Evolutionary conservation across 2,329 filamentous ascomycete genomes (phyloP).

Genomic region (Aspergillus melleus): DNA sequence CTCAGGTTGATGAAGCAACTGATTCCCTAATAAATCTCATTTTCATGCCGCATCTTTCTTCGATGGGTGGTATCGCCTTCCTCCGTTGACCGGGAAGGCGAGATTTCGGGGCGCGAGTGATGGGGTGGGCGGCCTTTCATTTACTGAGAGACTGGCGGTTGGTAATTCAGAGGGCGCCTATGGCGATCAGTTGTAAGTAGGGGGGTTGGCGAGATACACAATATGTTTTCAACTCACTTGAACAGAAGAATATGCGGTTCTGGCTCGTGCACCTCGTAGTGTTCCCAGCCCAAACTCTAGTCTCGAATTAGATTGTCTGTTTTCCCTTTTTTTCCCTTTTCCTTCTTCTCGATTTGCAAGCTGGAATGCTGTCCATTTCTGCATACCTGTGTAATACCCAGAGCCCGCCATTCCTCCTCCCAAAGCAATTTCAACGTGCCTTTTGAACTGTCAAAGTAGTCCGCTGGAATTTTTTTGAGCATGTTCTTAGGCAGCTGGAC

Average conservation of each 20-base stretch:
- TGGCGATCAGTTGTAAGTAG: slow-evolving; percentile 19
- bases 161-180: slow-evolving; percentile 82
- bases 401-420: slow-evolving; percentile 97
- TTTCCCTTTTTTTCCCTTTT: too few relatives aligned
- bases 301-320: slow-evolving; percentile 5
- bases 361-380: not conserved
- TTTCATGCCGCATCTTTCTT: slow-evolving; percentile 5
- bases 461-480: slow-evolving; percentile 94
- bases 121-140: not conserved
- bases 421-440: slow-evolving; percentile 94
- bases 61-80: slow-evolving; percentile 1
- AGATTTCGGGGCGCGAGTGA: not conserved
- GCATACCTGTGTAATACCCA: slow-evolving; percentile 92
- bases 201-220: not conserved
- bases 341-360: not conserved
- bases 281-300: slow-evolving; percentile 97
- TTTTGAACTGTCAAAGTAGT: slow-evolving; percentile 85
- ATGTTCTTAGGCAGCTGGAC: slow-evolving; percentile 97
- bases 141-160: slow-evolving; percentile 58
- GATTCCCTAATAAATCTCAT: slow-evolving; percentile 19
- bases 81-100: not conserved
- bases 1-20: slow-evolving; percentile 26
- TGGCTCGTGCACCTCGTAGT: slow-evolving; percentile 98
- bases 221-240: slow-evolving; percentile 69
- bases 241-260: slow-evolving; percentile 98